Conservation (phyloP, 129 eudicot species). For the sunflower (Helianthus annuus) region HanXRQr2.0-SUNRISE NC_035436.2:134178987-134179486, state of each 20-base stretch:
- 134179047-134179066: constrained; percentile 65
- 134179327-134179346: constrained; percentile 58
- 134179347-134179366: constrained; percentile 4
- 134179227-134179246: neutral
- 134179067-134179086: constrained; percentile 92
- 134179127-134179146: neutral
- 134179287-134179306: constrained; percentile 66
- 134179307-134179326: constrained; percentile 74
- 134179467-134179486: constrained; percentile 6
- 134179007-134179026: constrained; percentile 61
- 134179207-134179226: neutral
- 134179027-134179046: constrained; percentile 62
- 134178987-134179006: constrained; percentile 57
- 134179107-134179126: neutral
- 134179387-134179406: neutral
- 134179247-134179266: constrained; percentile 7
- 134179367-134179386: neutral
- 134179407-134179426: constrained; percentile 25
- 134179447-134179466: constrained; percentile 29
- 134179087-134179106: constrained; percentile 65
- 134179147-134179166: neutral
- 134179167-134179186: constrained; percentile 1
- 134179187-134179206: constrained; percentile 7
- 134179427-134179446: neutral
- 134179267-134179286: constrained; percentile 32